Conservation (phyloP, 257 asterid species). For the Lavandula angustifolia region DNA sequence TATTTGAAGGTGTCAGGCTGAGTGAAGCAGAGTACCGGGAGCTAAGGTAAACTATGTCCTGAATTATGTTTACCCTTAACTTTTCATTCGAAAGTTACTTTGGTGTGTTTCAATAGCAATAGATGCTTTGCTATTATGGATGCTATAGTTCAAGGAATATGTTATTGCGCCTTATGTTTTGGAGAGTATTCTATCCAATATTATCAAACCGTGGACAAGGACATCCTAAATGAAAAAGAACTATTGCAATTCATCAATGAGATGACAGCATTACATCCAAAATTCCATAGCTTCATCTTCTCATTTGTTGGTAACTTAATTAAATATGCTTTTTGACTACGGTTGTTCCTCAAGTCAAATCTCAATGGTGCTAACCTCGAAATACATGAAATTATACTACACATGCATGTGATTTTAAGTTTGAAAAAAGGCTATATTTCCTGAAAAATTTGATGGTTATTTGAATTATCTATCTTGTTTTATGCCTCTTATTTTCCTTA, state of each 20-base stretch:
- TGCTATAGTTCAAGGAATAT: conserved; percentile 15
- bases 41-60: conserved; percentile 48
- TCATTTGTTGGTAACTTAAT: background rate
- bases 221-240: background rate
- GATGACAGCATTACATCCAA: conserved; percentile 7
- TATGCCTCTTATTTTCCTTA: conserved; percentile 10
- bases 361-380: background rate
- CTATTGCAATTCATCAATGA: background rate
- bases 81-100: conserved; percentile 3
- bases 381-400: background rate
- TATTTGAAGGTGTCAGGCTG: conserved; percentile 77
- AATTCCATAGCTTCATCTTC: background rate
- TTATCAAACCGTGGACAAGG: background rate
- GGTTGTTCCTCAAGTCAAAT: background rate
- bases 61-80: background rate
- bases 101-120: conserved; percentile 20
- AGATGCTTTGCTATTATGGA: conserved; percentile 15
- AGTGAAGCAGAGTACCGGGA: conserved; percentile 70
- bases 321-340: background rate
- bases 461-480: background rate
- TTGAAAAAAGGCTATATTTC: background rate
- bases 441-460: background rate
- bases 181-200: conserved; percentile 1
- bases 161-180: conserved; percentile 9
- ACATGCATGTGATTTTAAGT: background rate